Base-by-base conservation (phyloP, 176 grass and related monocot genomes). In the Oryza officinalis region DNA sequence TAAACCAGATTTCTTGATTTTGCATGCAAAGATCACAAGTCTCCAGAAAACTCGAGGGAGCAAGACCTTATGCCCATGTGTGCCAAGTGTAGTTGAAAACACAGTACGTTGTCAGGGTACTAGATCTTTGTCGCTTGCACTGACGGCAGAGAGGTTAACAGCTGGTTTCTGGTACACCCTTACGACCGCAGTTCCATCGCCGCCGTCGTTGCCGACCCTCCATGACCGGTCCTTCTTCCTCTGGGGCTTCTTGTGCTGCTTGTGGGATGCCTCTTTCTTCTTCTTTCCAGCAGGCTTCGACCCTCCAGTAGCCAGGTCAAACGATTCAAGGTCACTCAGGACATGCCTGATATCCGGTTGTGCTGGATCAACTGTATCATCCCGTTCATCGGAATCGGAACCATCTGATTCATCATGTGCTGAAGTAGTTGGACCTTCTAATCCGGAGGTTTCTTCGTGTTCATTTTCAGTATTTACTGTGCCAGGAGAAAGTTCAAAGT, bases 401-500 rank as follows among this genome's bases (percentile, higher is more conserved):
- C 18, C 44, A 64, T 69, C 79, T 13, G 70, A 49, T 65, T 91
- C 84, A 7, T 80, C 59, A 5, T 13, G 69, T 32, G 78, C 66
- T 54, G 78, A 87, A 9, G 35, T 60, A 52, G 38, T 71, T 30
- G 71, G 74, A 26, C 74, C 65, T 47, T 41, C 86, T 43, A 65
- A 26, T n/a, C 37, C 40, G 2, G 49, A 6, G 11, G 31, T 17
- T 64, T 49, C 84, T 60, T 10, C 60, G n/a, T 4, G 44, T 22
- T 73, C 89, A 3, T 27, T 33, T 11, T 77, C 81, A 31, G 14
- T 14, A 3, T 44, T 45, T 46, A 27, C 46, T 33, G 15, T 26
- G 30, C 76, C 87, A 57, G 96, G 96, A 75, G 96, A 93, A 66
- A 95, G 80, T 44, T 98, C 89, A 30, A 85, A 93, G 86, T 98